A percentile compares a stretch with the other conserved stretches of the same genome.
Conservation (phyloP, 2,329 filamentous ascomycete genomes). For the Colletotrichum eremochloae region DNA sequence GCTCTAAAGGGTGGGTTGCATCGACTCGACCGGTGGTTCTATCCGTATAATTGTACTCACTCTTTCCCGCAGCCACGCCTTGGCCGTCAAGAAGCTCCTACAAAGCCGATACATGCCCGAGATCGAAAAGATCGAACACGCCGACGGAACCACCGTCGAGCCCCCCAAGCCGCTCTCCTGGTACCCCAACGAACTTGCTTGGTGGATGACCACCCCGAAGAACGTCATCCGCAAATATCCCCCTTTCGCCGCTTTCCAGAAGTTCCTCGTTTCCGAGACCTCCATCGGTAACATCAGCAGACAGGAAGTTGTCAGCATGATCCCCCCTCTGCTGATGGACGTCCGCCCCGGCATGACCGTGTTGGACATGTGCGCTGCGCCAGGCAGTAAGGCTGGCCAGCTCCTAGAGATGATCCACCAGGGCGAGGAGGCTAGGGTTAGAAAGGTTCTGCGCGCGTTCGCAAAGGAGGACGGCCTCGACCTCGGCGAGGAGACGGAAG, state of each 20-base stretch:
- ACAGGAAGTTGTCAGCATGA: constrained; percentile 99
- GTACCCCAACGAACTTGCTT: constrained; percentile 96
- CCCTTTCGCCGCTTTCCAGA: constrained; percentile 95
- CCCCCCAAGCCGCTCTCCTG: constrained; percentile 86
- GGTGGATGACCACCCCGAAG: constrained; percentile 98
- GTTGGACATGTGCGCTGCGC: constrained; percentile 95
- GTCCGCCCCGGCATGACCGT: constrained; percentile 92
- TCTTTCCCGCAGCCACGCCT: constrained; percentile 76
- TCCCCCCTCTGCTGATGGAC: constrained; percentile 93
- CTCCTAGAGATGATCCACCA: constrained; percentile 93
- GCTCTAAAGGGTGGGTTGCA: constrained; percentile 81
- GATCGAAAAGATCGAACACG: constrained; percentile 85
- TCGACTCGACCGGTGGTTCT: neutral
- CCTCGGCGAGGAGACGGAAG: constrained; percentile 61
- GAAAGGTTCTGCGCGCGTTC: constrained; percentile 75
- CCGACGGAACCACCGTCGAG: constrained; percentile 85
- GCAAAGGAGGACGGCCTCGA: constrained; percentile 72
- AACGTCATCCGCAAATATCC: constrained; percentile 93
- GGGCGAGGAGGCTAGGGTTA: constrained; percentile 89
- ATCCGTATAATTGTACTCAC: constrained; percentile 16
- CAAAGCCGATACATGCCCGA: constrained; percentile 91
- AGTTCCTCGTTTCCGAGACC: constrained; percentile 97
- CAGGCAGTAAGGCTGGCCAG: constrained; percentile 96
- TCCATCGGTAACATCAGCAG: constrained; percentile 97
- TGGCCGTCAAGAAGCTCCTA: constrained; percentile 89